These are phyloP conservation scores for Mucor piriformis DNA, from an alignment of 371 early-diverging fungal genomes.

Conservation along the genomic window DNA sequence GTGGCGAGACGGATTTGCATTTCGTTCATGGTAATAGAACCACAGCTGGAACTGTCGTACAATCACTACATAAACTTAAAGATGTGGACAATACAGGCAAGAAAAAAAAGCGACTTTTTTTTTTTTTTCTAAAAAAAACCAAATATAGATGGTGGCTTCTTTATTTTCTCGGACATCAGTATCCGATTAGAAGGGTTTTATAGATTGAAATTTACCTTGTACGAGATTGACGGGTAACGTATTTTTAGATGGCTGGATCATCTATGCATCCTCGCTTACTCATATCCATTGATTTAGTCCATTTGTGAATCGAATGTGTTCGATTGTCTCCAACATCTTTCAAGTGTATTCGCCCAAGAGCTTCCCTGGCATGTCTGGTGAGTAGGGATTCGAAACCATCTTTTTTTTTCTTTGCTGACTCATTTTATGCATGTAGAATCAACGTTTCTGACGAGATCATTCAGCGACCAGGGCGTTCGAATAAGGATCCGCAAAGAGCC, in stretches of 20 bases:
- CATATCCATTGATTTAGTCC: constrained; percentile 1
- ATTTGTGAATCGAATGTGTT: constrained; percentile 31
- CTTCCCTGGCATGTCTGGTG: constrained; percentile 88
- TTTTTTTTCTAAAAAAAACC: no score
- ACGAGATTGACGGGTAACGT: constrained; percentile 77
- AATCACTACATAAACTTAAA: constrained; percentile 54
- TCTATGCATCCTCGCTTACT: not conserved
- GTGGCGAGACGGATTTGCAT: constrained; percentile 36
- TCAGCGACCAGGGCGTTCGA: constrained; percentile 38
- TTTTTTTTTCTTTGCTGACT: not conserved
- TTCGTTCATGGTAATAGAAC: constrained; percentile 44
- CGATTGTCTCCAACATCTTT: constrained; percentile 50
- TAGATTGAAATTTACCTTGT: constrained; percentile 88
- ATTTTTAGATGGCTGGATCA: not conserved
- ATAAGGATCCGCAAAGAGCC: constrained; percentile 36
- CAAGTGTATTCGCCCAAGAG: constrained; percentile 26
- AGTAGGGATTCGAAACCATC: not conserved
- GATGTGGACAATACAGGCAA: constrained; percentile 45
- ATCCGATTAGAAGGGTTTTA: constrained; percentile 89
- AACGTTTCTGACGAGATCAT: constrained; percentile 29
- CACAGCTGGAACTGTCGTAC: constrained; percentile 53
- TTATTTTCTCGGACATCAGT: constrained; percentile 91
- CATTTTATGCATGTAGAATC: constrained; percentile 19
- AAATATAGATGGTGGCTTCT: constrained; percentile 86
- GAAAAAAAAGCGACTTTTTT: not conserved